Percentiles rank a stretch among this genome's conserved stretches.
Conservation (phyloP, 139 green algal species). For the Chlamydomonas sphaeroides region DNA sequence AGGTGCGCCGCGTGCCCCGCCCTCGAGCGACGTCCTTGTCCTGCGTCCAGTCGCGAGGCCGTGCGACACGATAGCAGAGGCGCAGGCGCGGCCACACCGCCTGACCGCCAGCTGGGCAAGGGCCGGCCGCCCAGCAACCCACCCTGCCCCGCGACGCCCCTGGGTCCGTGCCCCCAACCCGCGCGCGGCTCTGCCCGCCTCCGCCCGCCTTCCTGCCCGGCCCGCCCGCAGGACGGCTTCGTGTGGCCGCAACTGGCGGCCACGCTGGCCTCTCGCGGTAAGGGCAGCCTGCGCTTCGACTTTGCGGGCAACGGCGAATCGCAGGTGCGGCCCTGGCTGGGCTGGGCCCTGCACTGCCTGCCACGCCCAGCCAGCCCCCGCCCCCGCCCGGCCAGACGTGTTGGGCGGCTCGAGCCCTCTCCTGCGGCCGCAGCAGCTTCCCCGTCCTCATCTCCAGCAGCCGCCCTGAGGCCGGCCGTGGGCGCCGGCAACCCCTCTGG, state of each 20-base stretch:
- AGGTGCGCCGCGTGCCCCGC: not conserved
- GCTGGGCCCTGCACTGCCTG: too few relatives aligned
- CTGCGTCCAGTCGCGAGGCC: too few relatives aligned
- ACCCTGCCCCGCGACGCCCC: not conserved
- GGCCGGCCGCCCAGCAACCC: too few relatives aligned
- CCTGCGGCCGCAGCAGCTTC: too few relatives aligned
- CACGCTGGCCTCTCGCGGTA: conserved; percentile 3
- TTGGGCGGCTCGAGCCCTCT: not conserved
- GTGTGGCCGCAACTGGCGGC: not conserved
- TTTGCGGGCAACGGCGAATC: conserved; percentile 45
- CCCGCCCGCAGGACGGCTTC: conserved; percentile 25
- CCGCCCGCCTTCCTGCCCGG: not conserved
- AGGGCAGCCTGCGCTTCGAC: conserved; percentile 45
- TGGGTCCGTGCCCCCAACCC: not conserved
- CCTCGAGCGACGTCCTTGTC: too few relatives aligned
- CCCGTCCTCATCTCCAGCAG: too few relatives aligned
- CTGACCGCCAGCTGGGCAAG: too few relatives aligned
- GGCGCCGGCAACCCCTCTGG: not conserved
- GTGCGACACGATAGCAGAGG: too few relatives aligned
- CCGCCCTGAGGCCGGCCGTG: too few relatives aligned
- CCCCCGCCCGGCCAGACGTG: too few relatives aligned
- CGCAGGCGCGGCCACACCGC: too few relatives aligned
- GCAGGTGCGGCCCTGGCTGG: not conserved
- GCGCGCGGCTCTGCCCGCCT: not conserved
- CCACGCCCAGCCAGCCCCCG: not conserved